Evolutionary conservation across 1,284 basidiomycete genomes (phyloP).

Genomic region (Wallemia hederae): DNA sequence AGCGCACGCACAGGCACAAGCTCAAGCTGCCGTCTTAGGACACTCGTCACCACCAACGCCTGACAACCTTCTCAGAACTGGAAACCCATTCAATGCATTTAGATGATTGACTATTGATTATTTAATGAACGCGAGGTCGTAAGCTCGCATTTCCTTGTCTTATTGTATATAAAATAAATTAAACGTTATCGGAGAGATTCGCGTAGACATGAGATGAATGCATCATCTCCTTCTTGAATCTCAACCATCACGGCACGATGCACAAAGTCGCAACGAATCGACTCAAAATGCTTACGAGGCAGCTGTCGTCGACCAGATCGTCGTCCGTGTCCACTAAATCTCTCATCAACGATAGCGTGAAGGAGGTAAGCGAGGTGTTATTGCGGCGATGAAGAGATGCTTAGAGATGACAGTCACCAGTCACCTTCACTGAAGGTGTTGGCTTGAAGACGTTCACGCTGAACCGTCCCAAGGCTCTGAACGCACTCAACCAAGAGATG

Average conservation of each 20-base stretch:
- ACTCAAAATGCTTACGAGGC: neutral
- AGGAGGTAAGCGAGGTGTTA: neutral
- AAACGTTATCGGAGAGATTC: neutral
- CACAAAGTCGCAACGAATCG: neutral
- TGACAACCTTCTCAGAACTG: neutral
- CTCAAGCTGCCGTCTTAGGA: neutral
- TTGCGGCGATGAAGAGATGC: neutral
- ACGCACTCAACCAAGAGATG: conserved; percentile 65
- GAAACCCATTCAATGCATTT: conserved; percentile 1
- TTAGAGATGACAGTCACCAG: neutral
- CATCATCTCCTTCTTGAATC: neutral
- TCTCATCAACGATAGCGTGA: neutral
- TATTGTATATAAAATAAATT: neutral
- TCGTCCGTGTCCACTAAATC: neutral
- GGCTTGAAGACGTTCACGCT: conserved; percentile 34
- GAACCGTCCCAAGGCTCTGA: conserved; percentile 56
- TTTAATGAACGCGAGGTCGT: neutral
- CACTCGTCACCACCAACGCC: neutral
- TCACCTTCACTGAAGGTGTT: neutral
- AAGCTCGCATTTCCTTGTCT: neutral
- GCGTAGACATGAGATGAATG: too few relatives aligned
- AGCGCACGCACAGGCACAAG: neutral
- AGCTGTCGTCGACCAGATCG: neutral
- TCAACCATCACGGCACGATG: neutral
- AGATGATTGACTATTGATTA: neutral